Evolutionary conservation across 108 stramenopile genomes (phyloP).

Genomic region (Cyclostephanos invisitatus): DNA sequence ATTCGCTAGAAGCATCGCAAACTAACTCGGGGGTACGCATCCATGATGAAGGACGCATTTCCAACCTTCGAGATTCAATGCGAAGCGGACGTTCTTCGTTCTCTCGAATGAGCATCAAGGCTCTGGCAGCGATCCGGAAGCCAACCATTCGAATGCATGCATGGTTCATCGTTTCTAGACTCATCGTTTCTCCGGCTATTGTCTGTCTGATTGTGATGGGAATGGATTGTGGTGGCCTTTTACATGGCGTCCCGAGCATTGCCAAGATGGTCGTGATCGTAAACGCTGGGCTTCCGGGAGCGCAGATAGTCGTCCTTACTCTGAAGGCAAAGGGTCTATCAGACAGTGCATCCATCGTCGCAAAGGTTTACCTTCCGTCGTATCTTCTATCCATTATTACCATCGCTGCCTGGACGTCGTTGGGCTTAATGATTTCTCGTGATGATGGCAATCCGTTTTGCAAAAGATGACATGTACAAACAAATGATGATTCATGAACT

Average conservation of each 20-base stretch:
- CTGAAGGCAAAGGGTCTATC: slow-evolving; percentile 60
- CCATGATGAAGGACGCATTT: slow-evolving; percentile 1
- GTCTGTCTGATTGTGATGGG: slow-evolving; percentile 55
- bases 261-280: slow-evolving; percentile 69
- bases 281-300: slow-evolving; percentile 67
- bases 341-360: slow-evolving; percentile 63
- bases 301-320: slow-evolving; percentile 63
- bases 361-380: slow-evolving; percentile 62
- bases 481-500: slow-evolving; percentile 3
- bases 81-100: slow-evolving; percentile 32
- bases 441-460: slow-evolving; percentile 39
- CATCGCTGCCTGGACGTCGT: slow-evolving; percentile 69
- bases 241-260: slow-evolving; percentile 51
- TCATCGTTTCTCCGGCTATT: slow-evolving; percentile 61
- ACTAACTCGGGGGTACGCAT: slow-evolving; percentile 19
- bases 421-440: slow-evolving; percentile 61
- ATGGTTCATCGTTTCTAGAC: slow-evolving; percentile 65
- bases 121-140: slow-evolving; percentile 35
- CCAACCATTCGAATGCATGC: slow-evolving; percentile 50
- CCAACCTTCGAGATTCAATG: slow-evolving; percentile 7
- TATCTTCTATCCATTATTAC: slow-evolving; percentile 69
- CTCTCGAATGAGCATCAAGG: slow-evolving; percentile 25
- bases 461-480: slow-evolving; percentile 14
- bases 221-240: slow-evolving; percentile 59
- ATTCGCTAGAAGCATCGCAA: slow-evolving; percentile 18